Evolutionary conservation across 441 rosid species (phyloP).

Genomic region (Eutrema salsugineum): DNA sequence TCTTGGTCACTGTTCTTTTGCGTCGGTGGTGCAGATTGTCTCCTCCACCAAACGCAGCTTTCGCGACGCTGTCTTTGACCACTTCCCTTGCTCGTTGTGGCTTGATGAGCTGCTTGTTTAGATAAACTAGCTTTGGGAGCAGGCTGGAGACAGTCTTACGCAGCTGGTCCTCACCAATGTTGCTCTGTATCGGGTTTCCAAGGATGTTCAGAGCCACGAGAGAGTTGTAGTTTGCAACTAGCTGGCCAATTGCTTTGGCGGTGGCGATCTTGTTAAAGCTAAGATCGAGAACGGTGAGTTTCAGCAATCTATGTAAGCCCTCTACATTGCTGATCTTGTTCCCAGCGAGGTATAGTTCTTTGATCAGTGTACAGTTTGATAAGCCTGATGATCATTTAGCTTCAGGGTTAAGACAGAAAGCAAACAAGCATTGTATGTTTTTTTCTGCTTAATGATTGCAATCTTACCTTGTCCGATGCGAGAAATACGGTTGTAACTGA

Average conservation of each 20-base stretch:
- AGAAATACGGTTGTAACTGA: conserved; percentile 86
- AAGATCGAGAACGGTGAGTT: conserved; percentile 79
- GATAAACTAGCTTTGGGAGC: conserved; percentile 72
- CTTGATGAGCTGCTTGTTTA: conserved; percentile 82
- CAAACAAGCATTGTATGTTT: conserved; percentile 3
- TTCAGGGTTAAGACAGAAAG: conserved; percentile 12
- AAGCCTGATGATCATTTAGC: conserved; percentile 43
- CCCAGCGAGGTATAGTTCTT: conserved; percentile 88
- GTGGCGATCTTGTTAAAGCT: conserved; percentile 97
- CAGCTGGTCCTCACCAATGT: conserved; percentile 78
- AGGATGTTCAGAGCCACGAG: conserved; percentile 74
- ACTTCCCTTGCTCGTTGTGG: conserved; percentile 75
- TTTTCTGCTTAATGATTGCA: neutral
- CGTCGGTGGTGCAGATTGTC: conserved; percentile 18
- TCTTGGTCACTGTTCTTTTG: conserved; percentile 25
- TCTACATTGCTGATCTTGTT: conserved; percentile 89
- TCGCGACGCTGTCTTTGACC: conserved; percentile 67
- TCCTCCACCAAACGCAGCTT: conserved; percentile 62
- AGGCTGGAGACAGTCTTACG: conserved; percentile 72
- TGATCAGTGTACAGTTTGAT: conserved; percentile 80
- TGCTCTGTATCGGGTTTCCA: conserved; percentile 85
- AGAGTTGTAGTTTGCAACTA: conserved; percentile 89
- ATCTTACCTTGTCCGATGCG: conserved; percentile 85
- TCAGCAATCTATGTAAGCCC: conserved; percentile 85
- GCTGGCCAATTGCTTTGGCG: conserved; percentile 79